These are phyloP conservation scores for Boeremia exigua DNA, from an alignment of 2,329 filamentous ascomycete species.

Conservation along the genomic window DNA sequence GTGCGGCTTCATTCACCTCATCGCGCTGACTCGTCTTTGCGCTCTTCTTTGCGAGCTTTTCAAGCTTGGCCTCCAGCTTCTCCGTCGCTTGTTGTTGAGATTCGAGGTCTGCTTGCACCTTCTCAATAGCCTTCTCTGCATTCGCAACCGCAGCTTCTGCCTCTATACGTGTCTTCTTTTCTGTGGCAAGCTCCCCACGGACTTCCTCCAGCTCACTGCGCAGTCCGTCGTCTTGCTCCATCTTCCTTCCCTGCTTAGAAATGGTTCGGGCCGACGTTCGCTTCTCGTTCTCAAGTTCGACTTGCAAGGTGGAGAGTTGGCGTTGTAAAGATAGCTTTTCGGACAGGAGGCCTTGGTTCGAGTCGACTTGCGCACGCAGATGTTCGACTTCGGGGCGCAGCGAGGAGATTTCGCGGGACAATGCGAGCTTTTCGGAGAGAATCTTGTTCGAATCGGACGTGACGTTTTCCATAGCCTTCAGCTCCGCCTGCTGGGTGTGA, in stretches of 20 bases:
- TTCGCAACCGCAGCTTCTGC: conserved; percentile 47
- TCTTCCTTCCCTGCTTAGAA: conserved; percentile 57
- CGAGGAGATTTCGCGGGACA: conserved; percentile 64
- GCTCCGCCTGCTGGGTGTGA: conserved; percentile 65
- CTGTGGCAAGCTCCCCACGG: conserved; percentile 54
- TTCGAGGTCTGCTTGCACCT: conserved; percentile 41
- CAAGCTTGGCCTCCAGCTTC: conserved; percentile 40
- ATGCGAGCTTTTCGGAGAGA: conserved; percentile 68
- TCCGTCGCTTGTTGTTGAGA: conserved; percentile 39
- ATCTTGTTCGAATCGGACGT: conserved; percentile 74
- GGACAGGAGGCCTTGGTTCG: conserved; percentile 71
- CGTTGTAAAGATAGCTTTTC: conserved; percentile 83
- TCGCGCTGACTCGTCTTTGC: conserved; percentile 46
- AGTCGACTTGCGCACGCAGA: conserved; percentile 62
- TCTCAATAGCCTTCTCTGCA: conserved; percentile 43
- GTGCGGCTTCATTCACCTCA: conserved; percentile 38
- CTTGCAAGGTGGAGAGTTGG: conserved; percentile 76
- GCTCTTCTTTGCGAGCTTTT: conserved; percentile 43
- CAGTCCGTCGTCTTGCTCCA: conserved; percentile 56
- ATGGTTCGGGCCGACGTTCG: conserved; percentile 67
- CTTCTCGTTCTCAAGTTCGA: conserved; percentile 83
- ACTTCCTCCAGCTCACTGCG: conserved; percentile 52
- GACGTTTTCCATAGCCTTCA: conserved; percentile 70
- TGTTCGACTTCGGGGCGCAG: conserved; percentile 69
- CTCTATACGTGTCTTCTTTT: conserved; percentile 54